Percentiles rank a stretch among this genome's conserved stretches.
Conservation (phyloP, 768 basidiomycete species). For the Boletellus ananas region DNA sequence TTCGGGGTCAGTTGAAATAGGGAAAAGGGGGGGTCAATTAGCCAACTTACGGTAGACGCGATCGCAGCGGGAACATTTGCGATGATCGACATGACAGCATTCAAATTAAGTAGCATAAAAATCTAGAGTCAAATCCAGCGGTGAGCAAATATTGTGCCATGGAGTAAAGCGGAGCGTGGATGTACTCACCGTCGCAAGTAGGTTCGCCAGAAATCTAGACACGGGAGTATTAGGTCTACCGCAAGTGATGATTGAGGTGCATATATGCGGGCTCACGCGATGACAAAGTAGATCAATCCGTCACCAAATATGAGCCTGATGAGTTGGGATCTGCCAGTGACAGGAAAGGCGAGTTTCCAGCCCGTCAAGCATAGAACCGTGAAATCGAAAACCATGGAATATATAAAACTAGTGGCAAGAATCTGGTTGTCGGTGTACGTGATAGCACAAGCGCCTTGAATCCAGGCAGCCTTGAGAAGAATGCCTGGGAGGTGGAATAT, state of each 20-base stretch:
- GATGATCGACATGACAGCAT: conserved; percentile 71
- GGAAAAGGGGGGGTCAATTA: neutral
- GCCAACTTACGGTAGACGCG: conserved; percentile 52
- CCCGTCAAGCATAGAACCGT: conserved; percentile 57
- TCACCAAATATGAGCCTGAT: conserved; percentile 67
- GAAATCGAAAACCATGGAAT: conserved; percentile 72
- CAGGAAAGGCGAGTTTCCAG: conserved; percentile 50
- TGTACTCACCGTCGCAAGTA: conserved; percentile 46
- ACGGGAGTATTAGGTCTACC: conserved; percentile 3
- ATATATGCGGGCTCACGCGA: conserved; percentile 49
- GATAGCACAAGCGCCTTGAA: conserved; percentile 52
- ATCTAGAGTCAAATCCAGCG: conserved; percentile 22
- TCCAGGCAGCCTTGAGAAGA: conserved; percentile 57
- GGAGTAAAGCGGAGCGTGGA: neutral
- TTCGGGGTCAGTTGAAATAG: neutral
- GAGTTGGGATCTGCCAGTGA: conserved; percentile 51
- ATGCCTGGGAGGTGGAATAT: conserved; percentile 38
- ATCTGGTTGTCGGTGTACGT: conserved; percentile 54
- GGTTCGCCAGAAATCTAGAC: conserved; percentile 62
- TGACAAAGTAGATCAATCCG: conserved; percentile 66
- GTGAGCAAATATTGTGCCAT: neutral
- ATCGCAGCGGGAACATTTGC: conserved; percentile 72
- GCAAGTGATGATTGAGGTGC: neutral
- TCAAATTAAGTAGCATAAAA: conserved; percentile 67
- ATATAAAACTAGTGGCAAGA: conserved; percentile 66